phyloP scores from a whole-genome alignment of 306 rosid genomes.

The Crotalaria pallida region DNA sequence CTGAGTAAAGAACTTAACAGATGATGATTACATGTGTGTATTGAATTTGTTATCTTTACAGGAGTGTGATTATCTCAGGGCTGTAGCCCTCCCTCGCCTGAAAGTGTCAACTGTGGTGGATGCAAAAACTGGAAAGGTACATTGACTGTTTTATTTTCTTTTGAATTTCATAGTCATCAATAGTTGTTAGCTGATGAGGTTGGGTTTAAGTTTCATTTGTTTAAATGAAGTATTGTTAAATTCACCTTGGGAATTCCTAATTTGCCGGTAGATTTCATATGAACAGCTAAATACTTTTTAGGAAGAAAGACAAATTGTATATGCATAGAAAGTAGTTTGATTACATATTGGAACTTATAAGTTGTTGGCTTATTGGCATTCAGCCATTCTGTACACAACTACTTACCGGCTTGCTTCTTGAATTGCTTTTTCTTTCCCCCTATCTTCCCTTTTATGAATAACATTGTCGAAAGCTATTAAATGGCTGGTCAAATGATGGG shows the following conservation, averaged over 20 bases:
- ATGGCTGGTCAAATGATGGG: background rate
- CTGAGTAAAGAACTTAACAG: background rate
- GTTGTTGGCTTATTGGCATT: constrained; percentile 4
- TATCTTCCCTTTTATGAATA: background rate
- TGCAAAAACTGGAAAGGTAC: constrained; percentile 84
- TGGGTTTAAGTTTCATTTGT: constrained; percentile 8
- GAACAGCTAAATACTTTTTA: background rate
- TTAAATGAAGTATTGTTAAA: background rate
- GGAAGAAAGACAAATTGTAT: background rate
- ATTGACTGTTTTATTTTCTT: constrained; percentile 1
- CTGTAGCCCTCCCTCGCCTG: constrained; percentile 77
- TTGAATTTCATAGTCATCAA: constrained; percentile 3
- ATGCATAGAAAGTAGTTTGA: background rate
- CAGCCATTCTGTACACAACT: background rate
- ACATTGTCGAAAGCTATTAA: background rate
- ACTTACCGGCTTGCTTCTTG: background rate
- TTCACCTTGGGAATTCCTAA: background rate
- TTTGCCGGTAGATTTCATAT: background rate
- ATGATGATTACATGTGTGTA: background rate
- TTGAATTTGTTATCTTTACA: constrained; percentile 29
- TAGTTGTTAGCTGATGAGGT: background rate
- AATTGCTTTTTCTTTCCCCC: background rate
- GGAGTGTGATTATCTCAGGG: constrained; percentile 94
- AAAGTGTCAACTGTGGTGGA: constrained; percentile 92
- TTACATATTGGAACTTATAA: background rate